Evolutionary conservation across 2,329 filamentous ascomycete species (phyloP).

Genomic region (Emmonsiellopsis sp.): DNA sequence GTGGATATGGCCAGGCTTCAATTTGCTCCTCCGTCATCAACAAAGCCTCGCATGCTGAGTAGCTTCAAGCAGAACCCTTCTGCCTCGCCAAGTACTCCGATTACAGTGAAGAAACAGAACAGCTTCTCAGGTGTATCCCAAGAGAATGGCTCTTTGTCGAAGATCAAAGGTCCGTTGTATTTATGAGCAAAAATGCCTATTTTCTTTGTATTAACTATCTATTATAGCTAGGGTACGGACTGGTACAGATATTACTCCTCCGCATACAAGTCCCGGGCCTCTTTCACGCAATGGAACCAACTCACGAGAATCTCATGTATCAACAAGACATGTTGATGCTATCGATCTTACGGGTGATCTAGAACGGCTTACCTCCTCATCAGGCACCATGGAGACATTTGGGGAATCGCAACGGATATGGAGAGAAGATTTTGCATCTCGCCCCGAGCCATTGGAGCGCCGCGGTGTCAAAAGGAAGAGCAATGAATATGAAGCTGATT

Average conservation of each 20-base stretch:
- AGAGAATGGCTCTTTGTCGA: neutral
- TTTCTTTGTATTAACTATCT: neutral
- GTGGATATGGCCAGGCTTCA: conserved; percentile 36
- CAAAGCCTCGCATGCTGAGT: conserved; percentile 32
- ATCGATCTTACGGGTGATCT: conserved; percentile 36
- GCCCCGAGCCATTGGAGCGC: conserved; percentile 25
- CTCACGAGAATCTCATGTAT: conserved; percentile 10
- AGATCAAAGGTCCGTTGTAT: conserved; percentile 18
- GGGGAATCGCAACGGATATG: conserved; percentile 33
- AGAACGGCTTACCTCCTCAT: conserved; percentile 26
- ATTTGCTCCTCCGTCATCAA: conserved; percentile 29
- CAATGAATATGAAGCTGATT: conserved; percentile 34
- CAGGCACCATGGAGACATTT: conserved; percentile 30
- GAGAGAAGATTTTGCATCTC: conserved; percentile 33
- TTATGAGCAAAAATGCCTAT: neutral
- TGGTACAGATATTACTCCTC: conserved; percentile 9
- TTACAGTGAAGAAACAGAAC: conserved; percentile 9
- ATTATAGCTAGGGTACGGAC: neutral
- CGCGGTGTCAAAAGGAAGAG: conserved; percentile 41
- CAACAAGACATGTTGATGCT: conserved; percentile 29
- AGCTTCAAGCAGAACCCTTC: conserved; percentile 14
- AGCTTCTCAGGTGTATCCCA: neutral
- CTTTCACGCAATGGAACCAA: conserved; percentile 8
- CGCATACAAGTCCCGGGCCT: neutral
- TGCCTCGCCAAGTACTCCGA: conserved; percentile 15